A percentile compares a stretch with the other conserved stretches of the same genome.
These are phyloP conservation scores for Pseudocohnilembus persalinus DNA, from an alignment of 169 alveolate genomes.

Conservation along the genomic window DNA sequence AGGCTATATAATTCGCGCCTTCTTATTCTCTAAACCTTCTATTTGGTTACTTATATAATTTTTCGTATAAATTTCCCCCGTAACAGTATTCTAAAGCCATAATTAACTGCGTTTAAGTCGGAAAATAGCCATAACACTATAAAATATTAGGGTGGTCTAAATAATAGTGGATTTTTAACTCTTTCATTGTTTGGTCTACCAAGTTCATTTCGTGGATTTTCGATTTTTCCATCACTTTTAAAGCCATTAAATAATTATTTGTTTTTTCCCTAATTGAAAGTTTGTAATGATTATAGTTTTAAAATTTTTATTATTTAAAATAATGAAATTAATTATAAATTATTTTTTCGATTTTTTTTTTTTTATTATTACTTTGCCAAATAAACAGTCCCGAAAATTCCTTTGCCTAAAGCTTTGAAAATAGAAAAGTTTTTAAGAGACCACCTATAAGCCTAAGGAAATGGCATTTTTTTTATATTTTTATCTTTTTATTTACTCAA, in stretches of 20 bases:
- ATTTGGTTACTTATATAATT: slow-evolving; percentile 1
- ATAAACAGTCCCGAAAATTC: neutral
- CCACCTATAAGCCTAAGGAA: too few relatives aligned
- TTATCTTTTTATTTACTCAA: too few relatives aligned
- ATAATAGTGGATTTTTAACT: neutral
- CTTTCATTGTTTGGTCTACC: neutral
- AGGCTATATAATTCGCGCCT: slow-evolving; percentile 32
- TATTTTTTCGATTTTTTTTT: neutral
- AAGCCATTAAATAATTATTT: neutral
- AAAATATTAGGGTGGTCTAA: neutral
- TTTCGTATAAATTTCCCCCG: neutral
- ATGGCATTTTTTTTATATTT: too few relatives aligned
- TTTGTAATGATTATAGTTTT: too few relatives aligned
- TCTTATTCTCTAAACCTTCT: slow-evolving; percentile 27
- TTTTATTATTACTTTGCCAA: neutral
- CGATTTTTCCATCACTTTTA: slow-evolving; percentile 19
- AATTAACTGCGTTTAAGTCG: neutral
- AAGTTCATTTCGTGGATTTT: slow-evolving; percentile 7
- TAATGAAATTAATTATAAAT: neutral
- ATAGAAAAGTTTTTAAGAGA: neutral
- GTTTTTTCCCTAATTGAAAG: neutral
- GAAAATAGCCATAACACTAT: neutral
- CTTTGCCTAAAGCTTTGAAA: neutral
- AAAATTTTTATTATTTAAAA: too few relatives aligned
- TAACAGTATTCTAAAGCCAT: neutral